A percentile compares a stretch with the other conserved stretches of the same genome.
Evolutionary conservation across 306 rosid genomes (phyloP).

Genomic region (Arachis stenosperma): DNA sequence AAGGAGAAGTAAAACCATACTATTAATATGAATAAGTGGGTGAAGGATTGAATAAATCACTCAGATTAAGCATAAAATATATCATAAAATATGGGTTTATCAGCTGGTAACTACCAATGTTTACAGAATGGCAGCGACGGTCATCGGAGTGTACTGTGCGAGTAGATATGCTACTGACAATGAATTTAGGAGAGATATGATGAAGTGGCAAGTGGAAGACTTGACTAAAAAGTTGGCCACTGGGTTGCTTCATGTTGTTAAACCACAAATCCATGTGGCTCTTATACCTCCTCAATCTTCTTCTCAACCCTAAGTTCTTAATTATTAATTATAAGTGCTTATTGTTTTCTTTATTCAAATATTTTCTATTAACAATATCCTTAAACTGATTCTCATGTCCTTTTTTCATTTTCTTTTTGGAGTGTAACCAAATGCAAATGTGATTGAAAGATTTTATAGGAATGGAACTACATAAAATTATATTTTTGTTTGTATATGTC

Average conservation of each 20-base stretch:
- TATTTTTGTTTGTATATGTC: too few relatives aligned
- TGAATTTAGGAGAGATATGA: slow-evolving; percentile 76
- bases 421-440: neutral
- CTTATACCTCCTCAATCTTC: slow-evolving; percentile 31
- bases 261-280: slow-evolving; percentile 49
- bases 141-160: slow-evolving; percentile 73
- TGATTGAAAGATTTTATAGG: too few relatives aligned
- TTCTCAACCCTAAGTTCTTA: slow-evolving; percentile 44
- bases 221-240: slow-evolving; percentile 60
- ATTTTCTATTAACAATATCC: neutral
- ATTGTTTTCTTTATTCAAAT: slow-evolving; percentile 7
- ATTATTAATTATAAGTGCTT: slow-evolving; percentile 31
- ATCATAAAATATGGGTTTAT: too few relatives aligned
- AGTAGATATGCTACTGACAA: slow-evolving; percentile 86
- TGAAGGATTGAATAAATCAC: too few relatives aligned
- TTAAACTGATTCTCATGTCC: neutral
- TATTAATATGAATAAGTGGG: too few relatives aligned
- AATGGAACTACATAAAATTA: too few relatives aligned
- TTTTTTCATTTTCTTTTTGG: neutral
- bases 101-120: slow-evolving; percentile 68
- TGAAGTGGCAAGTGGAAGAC: slow-evolving; percentile 80
- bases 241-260: slow-evolving; percentile 67
- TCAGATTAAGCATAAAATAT: too few relatives aligned
- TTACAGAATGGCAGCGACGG: slow-evolving; percentile 80
- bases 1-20: too few relatives aligned